Evolutionary conservation across 441 rosid species (phyloP).

Genomic region (Erodium moschatum): DNA sequence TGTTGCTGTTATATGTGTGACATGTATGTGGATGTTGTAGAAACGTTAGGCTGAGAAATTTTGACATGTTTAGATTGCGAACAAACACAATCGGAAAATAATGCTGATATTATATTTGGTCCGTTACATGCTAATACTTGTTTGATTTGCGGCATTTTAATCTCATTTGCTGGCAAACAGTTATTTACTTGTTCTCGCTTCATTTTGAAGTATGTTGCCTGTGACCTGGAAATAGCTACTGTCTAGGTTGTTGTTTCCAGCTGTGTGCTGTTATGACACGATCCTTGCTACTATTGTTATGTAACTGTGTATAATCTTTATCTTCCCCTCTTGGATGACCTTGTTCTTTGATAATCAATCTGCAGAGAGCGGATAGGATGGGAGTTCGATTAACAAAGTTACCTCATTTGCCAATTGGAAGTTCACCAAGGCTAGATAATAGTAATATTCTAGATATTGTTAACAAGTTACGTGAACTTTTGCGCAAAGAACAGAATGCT

Average conservation of each 20-base stretch:
- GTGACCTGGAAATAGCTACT: not conserved
- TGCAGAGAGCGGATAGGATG: slow-evolving; percentile 1
- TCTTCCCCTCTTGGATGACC: slow-evolving; percentile 10
- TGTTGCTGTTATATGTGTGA: not conserved
- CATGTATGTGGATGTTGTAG: not conserved
- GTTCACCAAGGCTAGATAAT: slow-evolving; percentile 17
- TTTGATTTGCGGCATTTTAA: not conserved
- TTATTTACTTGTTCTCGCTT: not conserved
- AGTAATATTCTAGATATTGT: slow-evolving; percentile 22
- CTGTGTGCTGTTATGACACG: slow-evolving; percentile 1
- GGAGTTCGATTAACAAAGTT: not conserved
- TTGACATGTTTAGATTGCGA: not conserved
- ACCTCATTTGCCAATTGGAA: slow-evolving; percentile 24
- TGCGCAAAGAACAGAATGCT: slow-evolving; percentile 34
- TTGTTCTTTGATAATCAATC: slow-evolving; percentile 3
- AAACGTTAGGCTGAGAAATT: not conserved
- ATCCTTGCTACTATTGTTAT: not conserved
- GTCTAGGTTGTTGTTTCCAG: not conserved
- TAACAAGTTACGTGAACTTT: slow-evolving; percentile 28
- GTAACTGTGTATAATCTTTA: not conserved
- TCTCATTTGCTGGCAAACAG: not conserved
- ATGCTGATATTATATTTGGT: not conserved
- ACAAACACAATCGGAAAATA: not conserved
- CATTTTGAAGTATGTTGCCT: not conserved
- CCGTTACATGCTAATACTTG: not conserved